Evolutionary conservation across 2,329 filamentous ascomycete genomes (phyloP).

Genomic region (Fusarium sp.): DNA sequence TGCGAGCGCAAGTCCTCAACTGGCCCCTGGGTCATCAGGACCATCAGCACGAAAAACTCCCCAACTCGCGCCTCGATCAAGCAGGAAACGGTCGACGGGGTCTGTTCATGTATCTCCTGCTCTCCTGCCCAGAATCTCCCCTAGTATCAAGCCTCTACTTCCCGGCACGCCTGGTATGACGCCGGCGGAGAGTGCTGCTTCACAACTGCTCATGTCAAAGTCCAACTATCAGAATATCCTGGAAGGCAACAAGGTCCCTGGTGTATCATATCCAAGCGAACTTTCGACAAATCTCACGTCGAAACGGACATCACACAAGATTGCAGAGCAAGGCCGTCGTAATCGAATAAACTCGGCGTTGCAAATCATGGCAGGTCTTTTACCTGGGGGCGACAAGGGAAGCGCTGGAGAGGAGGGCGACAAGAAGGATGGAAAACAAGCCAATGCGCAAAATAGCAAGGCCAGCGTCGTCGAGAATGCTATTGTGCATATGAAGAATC

Average conservation of each 20-base stretch:
- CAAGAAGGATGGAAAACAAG: constrained; percentile 64
- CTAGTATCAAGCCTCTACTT: constrained; percentile 92
- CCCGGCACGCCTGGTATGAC: constrained; percentile 69
- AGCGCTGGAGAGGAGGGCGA: constrained; percentile 62
- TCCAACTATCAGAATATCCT: constrained; percentile 99
- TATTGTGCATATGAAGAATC: constrained; percentile 92
- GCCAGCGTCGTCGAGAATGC: constrained; percentile 98
- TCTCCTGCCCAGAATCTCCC: constrained; percentile 89
- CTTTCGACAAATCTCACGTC: constrained; percentile 95
- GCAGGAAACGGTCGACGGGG: constrained; percentile 81
- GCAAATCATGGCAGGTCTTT: constrained; percentile 88
- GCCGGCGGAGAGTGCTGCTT: constrained; percentile 73
- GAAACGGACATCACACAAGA: constrained; percentile 97
- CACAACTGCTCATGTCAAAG: constrained; percentile 89
- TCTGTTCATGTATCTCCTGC: constrained; percentile 89
- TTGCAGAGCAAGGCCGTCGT: constrained; percentile 94
- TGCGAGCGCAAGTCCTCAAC: constrained; percentile 77
- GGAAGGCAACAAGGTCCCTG: constrained; percentile 91
- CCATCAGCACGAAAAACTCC: constrained; percentile 69
- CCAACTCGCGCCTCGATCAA: constrained; percentile 69
- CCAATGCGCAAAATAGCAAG: constrained; percentile 83
- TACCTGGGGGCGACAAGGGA: constrained; percentile 73
- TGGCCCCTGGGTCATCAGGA: constrained; percentile 66
- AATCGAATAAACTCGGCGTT: constrained; percentile 96
- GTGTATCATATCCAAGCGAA: constrained; percentile 90